Base-by-base conservation (phyloP, 73 alveolate genomes). In the Paramecium caudatum region DNA sequence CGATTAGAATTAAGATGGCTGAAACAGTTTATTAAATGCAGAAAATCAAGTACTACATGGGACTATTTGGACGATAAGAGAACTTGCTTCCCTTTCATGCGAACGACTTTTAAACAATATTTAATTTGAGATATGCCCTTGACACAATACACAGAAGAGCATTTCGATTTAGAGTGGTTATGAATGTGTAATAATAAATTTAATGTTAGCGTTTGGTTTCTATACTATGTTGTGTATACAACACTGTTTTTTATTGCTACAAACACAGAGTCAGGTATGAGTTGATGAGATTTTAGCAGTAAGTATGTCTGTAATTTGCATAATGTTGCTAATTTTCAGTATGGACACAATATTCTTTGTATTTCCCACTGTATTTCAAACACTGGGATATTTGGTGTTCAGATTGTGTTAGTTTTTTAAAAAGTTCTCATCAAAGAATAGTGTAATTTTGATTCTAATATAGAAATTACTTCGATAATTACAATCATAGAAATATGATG, bases 31-130 rank as follows among this genome's bases (percentile, higher is more conserved):
- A 55, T 55, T 55, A 55, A 12, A 27, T 55, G n/a, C 23, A 23
- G 21, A 55, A 55, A 43, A 10, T 55, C 10, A 19, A 37, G 30
- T 55, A 12, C n/a, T 55, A 55, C 30, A 27, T 55, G 17, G 8
- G 3, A 12, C 80, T 55, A 13, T 23, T 55, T 27, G 2, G 1
- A 19, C 13, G 23, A 55, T 23, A 55, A 12, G 80, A 19, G 23
- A 8, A 37, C n/a, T 55, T 9, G 30, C 8, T 55, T 6, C 80
- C 80, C 9, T 55, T 55, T 55, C 13, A 37, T 27, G 46, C 30
- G 80, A 55, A 55, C 30, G 80, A 55, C 80, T 55, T 55, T 55
- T 55, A 55, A 55, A 55, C 80, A 5, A 55, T 55, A 55, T 55
- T 55, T 23, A 21, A 37, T 9, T 21, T 55, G 30, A 55, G 80